Evolutionary conservation across 2,329 filamentous ascomycete genomes (phyloP), one percentile per base, ranked within the genome.

Genomic region (Tolypocladium ovalisporum): DNA sequence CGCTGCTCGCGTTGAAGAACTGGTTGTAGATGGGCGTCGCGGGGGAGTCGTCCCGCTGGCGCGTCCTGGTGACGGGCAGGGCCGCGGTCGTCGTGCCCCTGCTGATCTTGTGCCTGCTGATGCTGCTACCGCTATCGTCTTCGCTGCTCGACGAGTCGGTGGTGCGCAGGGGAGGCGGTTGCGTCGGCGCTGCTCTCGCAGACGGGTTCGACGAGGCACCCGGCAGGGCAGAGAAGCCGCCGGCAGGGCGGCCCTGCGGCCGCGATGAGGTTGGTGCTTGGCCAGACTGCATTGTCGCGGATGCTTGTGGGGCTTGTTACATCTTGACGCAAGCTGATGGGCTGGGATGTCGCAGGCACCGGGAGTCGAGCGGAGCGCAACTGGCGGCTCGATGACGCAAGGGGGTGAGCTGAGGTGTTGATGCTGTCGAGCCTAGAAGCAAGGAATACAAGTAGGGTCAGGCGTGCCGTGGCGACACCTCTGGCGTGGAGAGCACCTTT

Each of bases 161-260:
- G 57, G 64, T 67, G 57, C 17, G 36, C 15, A 68, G 66, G 54
- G 68, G 73, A 60, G 70, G 73, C 22, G 70, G 70, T 37, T 69
- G 67, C 24, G 62, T 57, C 5, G 68, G 64, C 6, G 62, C 63
- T n/a, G 61, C 32, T 4, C 32, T n/a, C n/a, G n/a, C 62, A 3
- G 65, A 62, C 36, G 68, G 65, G 13, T 63, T 66, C 52, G 67
- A 63, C 54, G 67, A 64, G 52, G 67, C 63, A 54, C 64, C 66
- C 49, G 78, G 73, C 61, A 82, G 69, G 59, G 81, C 77, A 59
- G 79, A 79, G 72, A 84, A 83, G 74, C 79, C 81, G 61, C 80
- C 79, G 34, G 79, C 79, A 59, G 75, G 77, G 61, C 78, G 74
- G 52, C 75, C 72, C 55, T 70, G 70, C 58, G 75, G 74, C 64